phyloP scores from a whole-genome alignment of 2,329 filamentous ascomycete species.

The Trichoderma simmonsii region DNA sequence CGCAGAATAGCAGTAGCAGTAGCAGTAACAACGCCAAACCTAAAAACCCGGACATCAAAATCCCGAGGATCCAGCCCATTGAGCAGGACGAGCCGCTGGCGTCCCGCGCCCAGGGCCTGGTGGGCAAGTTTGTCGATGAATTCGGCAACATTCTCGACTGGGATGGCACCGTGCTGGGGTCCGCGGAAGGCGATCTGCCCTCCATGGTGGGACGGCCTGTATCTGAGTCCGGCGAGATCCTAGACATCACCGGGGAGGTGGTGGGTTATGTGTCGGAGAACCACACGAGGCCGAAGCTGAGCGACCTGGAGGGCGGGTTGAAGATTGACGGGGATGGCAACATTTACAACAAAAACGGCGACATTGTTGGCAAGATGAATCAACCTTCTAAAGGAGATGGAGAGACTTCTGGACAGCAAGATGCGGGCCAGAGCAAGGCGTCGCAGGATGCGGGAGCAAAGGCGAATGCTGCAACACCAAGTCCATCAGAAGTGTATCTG shows the following conservation, averaged over 20 bases:
- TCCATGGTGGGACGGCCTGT: slow-evolving; percentile 52
- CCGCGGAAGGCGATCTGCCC: slow-evolving; percentile 52
- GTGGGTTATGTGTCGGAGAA: slow-evolving; percentile 68
- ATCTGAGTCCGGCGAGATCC: slow-evolving; percentile 47
- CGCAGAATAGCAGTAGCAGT: background rate
- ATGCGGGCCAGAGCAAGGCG: slow-evolving; percentile 24
- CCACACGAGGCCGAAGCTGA: slow-evolving; percentile 48
- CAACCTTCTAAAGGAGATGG: slow-evolving; percentile 23
- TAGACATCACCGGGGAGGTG: slow-evolving; percentile 77
- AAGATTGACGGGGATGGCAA: slow-evolving; percentile 57
- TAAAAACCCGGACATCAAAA: slow-evolving; percentile 26
- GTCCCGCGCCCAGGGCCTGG: slow-evolving; percentile 40
- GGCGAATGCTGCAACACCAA: slow-evolving; percentile 35
- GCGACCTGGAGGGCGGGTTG: slow-evolving; percentile 50
- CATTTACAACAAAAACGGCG: slow-evolving; percentile 55
- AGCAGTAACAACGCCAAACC: background rate
- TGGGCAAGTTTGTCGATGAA: slow-evolving; percentile 50
- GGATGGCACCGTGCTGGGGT: slow-evolving; percentile 49
- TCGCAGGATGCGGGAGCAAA: slow-evolving; percentile 27
- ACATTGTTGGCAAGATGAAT: slow-evolving; percentile 61
- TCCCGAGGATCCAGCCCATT: slow-evolving; percentile 43
- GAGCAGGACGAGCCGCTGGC: slow-evolving; percentile 33
- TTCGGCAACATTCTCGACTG: slow-evolving; percentile 52
- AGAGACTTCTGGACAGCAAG: background rate
- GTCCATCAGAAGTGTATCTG: slow-evolving; percentile 53